Percentiles rank a stretch among this genome's conserved stretches.
These are phyloP conservation scores for Leptodontidium sp. DNA, from an alignment of 2,329 filamentous ascomycete species.

Conservation along the genomic window DNA sequence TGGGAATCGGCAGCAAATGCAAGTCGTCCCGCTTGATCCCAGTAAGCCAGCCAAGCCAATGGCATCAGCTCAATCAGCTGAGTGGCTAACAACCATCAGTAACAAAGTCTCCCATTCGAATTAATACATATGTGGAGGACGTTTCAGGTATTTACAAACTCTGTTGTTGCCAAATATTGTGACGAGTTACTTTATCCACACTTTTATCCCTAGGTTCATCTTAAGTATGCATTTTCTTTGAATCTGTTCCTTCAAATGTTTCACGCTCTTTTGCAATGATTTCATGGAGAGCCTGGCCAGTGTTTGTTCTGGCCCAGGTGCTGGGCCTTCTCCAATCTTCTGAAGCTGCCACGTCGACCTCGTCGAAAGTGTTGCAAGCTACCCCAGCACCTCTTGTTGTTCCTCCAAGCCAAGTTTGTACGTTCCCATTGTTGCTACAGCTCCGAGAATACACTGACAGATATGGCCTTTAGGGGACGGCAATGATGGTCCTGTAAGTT, in stretches of 20 bases:
- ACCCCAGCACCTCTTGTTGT: slow-evolving; percentile 34
- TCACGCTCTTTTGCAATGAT: slow-evolving; percentile 31
- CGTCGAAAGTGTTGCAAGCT: slow-evolving; percentile 15
- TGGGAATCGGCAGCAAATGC: slow-evolving; percentile 2
- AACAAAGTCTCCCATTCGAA: background rate
- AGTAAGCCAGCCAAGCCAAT: slow-evolving; percentile 1
- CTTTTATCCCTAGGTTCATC: background rate
- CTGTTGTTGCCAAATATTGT: slow-evolving; percentile 2
- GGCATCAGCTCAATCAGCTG: slow-evolving; percentile 13
- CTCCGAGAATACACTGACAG: background rate
- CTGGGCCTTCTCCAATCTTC: slow-evolving; percentile 18
- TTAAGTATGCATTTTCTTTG: slow-evolving; percentile 14
- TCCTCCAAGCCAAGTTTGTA: slow-evolving; percentile 35
- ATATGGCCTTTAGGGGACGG: slow-evolving; percentile 31
- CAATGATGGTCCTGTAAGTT: slow-evolving; percentile 40
- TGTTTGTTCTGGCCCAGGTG: slow-evolving; percentile 20
- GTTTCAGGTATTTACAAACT: slow-evolving; percentile 17
- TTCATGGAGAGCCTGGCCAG: slow-evolving; percentile 29
- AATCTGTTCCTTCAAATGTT: slow-evolving; percentile 5
- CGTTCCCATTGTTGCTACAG: slow-evolving; percentile 7
- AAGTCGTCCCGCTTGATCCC: background rate
- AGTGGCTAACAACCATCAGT: slow-evolving; percentile 17
- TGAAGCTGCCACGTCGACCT: slow-evolving; percentile 27
- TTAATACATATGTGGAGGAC: slow-evolving; percentile 12
- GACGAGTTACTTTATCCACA: background rate